Evolutionary conservation across 192 early-diverging fungal genomes (phyloP).

Genomic region (Coemansia sp.): DNA sequence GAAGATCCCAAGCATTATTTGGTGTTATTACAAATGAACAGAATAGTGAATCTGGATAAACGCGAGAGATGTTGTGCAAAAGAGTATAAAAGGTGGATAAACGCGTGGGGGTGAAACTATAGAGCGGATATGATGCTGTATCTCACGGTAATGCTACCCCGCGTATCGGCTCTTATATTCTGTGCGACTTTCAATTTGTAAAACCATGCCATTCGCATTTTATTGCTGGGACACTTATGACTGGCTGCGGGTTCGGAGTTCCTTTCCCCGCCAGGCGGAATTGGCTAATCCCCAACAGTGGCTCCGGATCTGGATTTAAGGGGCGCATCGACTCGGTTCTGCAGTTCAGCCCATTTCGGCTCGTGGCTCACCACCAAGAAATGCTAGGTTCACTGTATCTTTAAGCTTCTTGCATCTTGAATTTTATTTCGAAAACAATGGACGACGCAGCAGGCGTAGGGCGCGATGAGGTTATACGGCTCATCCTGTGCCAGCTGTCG

Average conservation of each 20-base stretch:
- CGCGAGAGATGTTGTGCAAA: too few relatives aligned
- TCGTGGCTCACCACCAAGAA: too few relatives aligned
- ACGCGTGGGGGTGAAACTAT: too few relatives aligned
- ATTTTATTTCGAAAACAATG: slow-evolving; percentile 7
- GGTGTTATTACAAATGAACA: background rate
- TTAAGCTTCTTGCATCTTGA: background rate
- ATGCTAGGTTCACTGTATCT: too few relatives aligned
- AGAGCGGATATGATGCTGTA: too few relatives aligned
- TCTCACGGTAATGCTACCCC: too few relatives aligned
- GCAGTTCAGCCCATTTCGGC: background rate
- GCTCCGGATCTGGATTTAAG: background rate
- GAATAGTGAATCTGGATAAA: background rate
- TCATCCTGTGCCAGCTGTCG: slow-evolving; percentile 53
- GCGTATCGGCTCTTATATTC: background rate
- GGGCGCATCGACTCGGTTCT: background rate
- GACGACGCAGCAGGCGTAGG: slow-evolving; percentile 1
- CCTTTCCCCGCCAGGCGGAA: slow-evolving; percentile 7
- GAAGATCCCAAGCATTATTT: slow-evolving; percentile 23
- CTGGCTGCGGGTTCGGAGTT: slow-evolving; percentile 17
- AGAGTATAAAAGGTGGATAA: background rate
- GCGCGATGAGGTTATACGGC: slow-evolving; percentile 40
- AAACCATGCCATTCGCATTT: background rate
- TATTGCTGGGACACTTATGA: background rate
- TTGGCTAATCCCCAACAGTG: background rate
- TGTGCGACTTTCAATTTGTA: background rate